Base-by-base conservation (phyloP, 768 basidiomycete genomes). In the Mycena maculata region DNA sequence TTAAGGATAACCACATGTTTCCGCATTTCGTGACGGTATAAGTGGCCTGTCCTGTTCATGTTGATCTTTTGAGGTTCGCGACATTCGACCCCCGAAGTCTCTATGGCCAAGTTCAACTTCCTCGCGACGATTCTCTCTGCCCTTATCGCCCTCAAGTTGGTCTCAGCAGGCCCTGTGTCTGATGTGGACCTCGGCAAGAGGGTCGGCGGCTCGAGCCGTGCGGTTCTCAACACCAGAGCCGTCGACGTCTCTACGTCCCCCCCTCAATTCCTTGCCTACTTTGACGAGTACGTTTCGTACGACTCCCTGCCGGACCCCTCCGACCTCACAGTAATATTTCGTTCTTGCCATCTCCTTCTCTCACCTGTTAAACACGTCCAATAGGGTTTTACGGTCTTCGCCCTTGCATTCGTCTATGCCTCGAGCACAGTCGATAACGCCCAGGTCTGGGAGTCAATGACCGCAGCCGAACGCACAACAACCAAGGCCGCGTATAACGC, bases 401-500 rank as follows among this genome's bases (percentile, higher is more conserved):
- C 59, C 13, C 63, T 69, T 27, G 42, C 68, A 13, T 69, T 69
- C 63, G 42, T 69, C 16, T 65, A 65, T 41, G 31, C 53, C 23
- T 36, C 33, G 15, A 61, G 63, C 53, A 31, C 47, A 28, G 47
- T 50, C 44, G 68, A 69, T 45, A 69, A 69, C n/a, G 68, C 68
- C 23, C 57, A 42, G 33, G 22, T 20, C 28, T 69, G 68, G 68
- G 45, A 31, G 20, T 13, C 54, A 44, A 33, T 69, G n/a, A 38
- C 47, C 59, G 58, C 68, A 30, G 44, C 38, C 30, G 55, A 49
- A 22, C 68, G 68, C 39, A 42, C 68, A 15, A 83, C 86, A 70
- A 87, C 87, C 22, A 82, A 86, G 68, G 72, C 83, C 1, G 77
- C 85, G 58, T 90, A 89, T 72, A 78, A 80, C 25, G 82, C 84